These are phyloP conservation scores for Fusarium annulatum DNA, from an alignment of 2,329 filamentous ascomycete genomes.

Conservation along the genomic window DNA sequence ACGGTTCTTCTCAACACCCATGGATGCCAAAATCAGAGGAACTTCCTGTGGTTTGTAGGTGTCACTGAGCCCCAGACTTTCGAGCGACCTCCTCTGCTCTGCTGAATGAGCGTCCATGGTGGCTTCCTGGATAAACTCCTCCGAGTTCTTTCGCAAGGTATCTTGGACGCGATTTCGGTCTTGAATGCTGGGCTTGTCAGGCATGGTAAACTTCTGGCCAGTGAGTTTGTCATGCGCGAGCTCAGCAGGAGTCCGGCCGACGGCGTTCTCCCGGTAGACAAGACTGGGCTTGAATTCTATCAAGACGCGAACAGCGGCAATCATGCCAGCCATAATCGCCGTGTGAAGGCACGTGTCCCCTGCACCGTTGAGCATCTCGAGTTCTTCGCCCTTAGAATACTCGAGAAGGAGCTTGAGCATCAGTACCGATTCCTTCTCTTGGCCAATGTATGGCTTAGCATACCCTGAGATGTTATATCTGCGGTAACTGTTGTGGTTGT, in stretches of 20 bases:
- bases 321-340: conserved; percentile 55
- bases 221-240: conserved; percentile 68
- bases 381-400: conserved; percentile 66
- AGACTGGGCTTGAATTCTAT: conserved; percentile 68
- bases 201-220: conserved; percentile 49
- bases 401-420: conserved; percentile 63
- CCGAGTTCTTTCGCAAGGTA: conserved; percentile 4
- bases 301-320: conserved; percentile 56
- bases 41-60: conserved; percentile 44
- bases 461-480: conserved; percentile 14
- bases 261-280: conserved; percentile 78
- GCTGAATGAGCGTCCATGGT: conserved; percentile 20
- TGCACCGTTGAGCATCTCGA: conserved; percentile 70
- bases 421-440: conserved; percentile 49
- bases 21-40: conserved; percentile 40
- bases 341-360: conserved; percentile 75
- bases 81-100: conserved; percentile 35
- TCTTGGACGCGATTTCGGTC: background rate
- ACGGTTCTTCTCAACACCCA: conserved; percentile 41
- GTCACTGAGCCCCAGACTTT: conserved; percentile 44
- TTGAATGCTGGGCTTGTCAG: conserved; percentile 10
- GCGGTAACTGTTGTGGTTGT: conserved; percentile 16
- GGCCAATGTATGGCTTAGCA: conserved; percentile 38
- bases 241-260: conserved; percentile 78
- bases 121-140: conserved; percentile 26